Evolutionary conservation across 1,284 basidiomycete genomes (phyloP), one percentile per base, ranked within the genome.

Genomic region (Malassezia pachydermatis): DNA sequence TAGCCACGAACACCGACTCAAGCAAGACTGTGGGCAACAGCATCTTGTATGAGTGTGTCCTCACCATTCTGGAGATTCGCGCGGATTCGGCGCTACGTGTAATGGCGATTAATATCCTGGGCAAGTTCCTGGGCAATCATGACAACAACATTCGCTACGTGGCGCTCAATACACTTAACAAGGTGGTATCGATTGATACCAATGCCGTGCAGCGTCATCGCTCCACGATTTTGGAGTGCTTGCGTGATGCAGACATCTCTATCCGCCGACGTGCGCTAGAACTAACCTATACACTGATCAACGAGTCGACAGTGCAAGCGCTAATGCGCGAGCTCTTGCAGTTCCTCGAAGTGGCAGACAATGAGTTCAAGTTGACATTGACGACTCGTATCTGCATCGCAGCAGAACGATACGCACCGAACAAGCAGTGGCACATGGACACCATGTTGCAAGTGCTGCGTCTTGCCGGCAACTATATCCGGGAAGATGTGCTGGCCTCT

Each of bases 131-230:
- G 63, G 84, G 87, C 67, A 98, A 99, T 75, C 80, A 88, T 25
- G 94, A 99, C 73, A 99, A 99, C 75, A 99, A 99, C 71, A 98
- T 98, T 65, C 48, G 90, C 48, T 99, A 99, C 72, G 94, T 98
- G 36, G 92, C 94, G 5, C 80, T 98, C 41, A 92, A 99, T 74
- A 99, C 94, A 0, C 80, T 99, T 38, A 96, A 94, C 78, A 98
- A 98, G 74, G 92, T 98, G 22, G 92, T 99, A 3, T 79, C 84
- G 9, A 92, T 98, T 78, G 92, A 98, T 73, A 96, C 92, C 8
- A 92, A 90, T 68, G 94, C 94, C 20, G 94, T 99, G 0, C 92
- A 96, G 74, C 82, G 94, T 22, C 94, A 99, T 73, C 84, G 90
- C 32, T 90, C 92, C 73, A 98, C 88, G 62, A 96, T 98, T 60